Evolutionary conservation across 345 rosid genomes (phyloP), one percentile per base, ranked within the genome.

Genomic region (Schrenkiella parvula): DNA sequence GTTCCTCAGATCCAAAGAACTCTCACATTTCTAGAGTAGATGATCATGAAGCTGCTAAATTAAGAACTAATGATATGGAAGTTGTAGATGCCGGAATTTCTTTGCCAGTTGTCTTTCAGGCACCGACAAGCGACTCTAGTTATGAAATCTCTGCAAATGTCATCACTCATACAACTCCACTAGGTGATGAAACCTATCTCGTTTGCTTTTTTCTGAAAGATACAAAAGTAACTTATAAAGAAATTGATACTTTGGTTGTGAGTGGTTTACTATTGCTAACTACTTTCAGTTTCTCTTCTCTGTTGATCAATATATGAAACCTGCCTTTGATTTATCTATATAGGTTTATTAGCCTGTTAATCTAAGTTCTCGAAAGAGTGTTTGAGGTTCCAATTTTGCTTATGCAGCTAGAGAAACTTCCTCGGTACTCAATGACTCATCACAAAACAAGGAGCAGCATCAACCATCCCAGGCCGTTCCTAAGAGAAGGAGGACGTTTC

Each of bases 131-230:
- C 39, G 38, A 11, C 15, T 43, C 52, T 60, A n/a, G 15, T 6
- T 7, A 9, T 60, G 37, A 25, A 61, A 59, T 59, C 34, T 13
- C 48, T 22, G 65, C 48, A 60, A 42, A 15, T 41, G 66, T 22
- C 21, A 38, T 21, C 65, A 23, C 55, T 46, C 68, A 31, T 12
- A 44, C 56, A 31, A 19, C 31, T 44, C 28, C 54, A 46, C 29
- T 19, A 64, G 71, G 41, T 64, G 39, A 54, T 34, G 64, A 72
- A 64, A 64, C 58, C 32, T 8, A 44, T 55, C 51, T 44, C 26
- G 35, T 48, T 42, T 54, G 8, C 70, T n/a, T 1, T 1, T n/a
- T 7, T 14, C 28, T 28, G 8, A 14, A 50, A 50, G 4, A 13
- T 50, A 23, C 55, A 12, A 23, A 23, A 22, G n/a, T 29, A 48